phyloP scores from a whole-genome alignment of 2,329 filamentous ascomycete species.

The Alternaria panax region DNA sequence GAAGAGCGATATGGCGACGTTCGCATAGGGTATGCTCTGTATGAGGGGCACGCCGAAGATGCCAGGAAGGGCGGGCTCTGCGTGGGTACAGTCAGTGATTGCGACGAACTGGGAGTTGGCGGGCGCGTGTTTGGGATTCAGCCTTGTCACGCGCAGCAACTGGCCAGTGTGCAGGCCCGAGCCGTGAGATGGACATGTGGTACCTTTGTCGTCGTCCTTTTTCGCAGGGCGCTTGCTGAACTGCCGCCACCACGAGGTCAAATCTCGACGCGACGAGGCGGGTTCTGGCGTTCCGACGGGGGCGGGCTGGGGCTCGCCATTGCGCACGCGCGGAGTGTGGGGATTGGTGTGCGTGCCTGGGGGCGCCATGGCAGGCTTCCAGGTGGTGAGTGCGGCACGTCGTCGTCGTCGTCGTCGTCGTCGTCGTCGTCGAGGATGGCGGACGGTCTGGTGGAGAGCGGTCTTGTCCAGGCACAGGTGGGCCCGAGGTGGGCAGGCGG shows the following conservation, averaged over 20 bases:
- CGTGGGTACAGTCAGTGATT: slow-evolving; percentile 32
- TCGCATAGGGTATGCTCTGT: slow-evolving; percentile 95
- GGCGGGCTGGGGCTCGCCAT: slow-evolving; percentile 53
- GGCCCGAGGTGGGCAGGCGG: slow-evolving; percentile 37
- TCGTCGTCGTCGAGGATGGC: slow-evolving; percentile 33
- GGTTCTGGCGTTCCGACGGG: slow-evolving; percentile 64
- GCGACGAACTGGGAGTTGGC: slow-evolving; percentile 25
- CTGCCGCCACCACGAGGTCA: slow-evolving; percentile 96
- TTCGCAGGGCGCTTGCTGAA: slow-evolving; percentile 74
- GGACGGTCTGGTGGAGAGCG: slow-evolving; percentile 22
- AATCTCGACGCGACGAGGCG: slow-evolving; percentile 82
- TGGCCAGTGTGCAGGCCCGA: neutral
- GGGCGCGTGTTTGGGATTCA: slow-evolving; percentile 23
- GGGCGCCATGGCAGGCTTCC: slow-evolving; percentile 46
- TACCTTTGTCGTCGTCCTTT: slow-evolving; percentile 70
- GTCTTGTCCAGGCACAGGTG: slow-evolving; percentile 30
- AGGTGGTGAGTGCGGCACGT: slow-evolving; percentile 36
- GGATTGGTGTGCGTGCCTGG: slow-evolving; percentile 46
- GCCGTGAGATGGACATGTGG: slow-evolving; percentile 11
- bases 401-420: slow-evolving; percentile 27
- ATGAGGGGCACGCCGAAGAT: slow-evolving; percentile 95
- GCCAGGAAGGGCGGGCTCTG: slow-evolving; percentile 65
- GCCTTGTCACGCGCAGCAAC: slow-evolving; percentile 19
- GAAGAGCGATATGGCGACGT: slow-evolving; percentile 95
- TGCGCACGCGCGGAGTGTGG: slow-evolving; percentile 53